Conservation (phyloP, 176 grass and related monocot genomes). For the Otatea glauca region DNA sequence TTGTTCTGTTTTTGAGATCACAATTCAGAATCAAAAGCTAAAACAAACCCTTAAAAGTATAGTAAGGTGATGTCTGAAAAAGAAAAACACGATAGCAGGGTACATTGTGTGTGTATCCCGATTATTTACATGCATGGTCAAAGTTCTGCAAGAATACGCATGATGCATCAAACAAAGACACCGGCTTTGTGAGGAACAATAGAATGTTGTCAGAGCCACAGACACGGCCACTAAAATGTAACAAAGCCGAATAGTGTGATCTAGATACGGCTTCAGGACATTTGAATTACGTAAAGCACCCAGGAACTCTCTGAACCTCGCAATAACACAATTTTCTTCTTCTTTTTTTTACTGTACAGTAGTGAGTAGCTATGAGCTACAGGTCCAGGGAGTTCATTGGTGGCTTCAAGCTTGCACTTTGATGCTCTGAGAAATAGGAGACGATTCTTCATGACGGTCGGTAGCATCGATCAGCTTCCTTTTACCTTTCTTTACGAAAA, state of each 20-base stretch:
- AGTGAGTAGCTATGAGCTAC: not conserved
- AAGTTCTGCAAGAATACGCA: not conserved
- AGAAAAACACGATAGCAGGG: too few species aligned
- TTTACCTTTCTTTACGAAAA: constrained; percentile 38
- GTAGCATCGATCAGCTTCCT: not conserved
- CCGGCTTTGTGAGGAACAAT: not conserved
- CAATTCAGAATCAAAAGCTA: too few species aligned
- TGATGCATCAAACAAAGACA: not conserved
- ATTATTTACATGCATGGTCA: not conserved
- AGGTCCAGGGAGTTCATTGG: not conserved
- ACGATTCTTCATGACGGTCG: not conserved
- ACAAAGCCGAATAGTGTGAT: not conserved
- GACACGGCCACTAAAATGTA: not conserved
- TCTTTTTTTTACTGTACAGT: not conserved
- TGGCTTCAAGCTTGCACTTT: not conserved
- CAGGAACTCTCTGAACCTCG: not conserved
- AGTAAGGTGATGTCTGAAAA: too few species aligned
- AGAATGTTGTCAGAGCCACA: not conserved
- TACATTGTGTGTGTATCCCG: not conserved
- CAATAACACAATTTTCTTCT: not conserved
- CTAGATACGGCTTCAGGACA: not conserved
- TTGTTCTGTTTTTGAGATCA: too few species aligned
- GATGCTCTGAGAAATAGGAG: not conserved
- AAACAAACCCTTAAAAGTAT: too few species aligned
- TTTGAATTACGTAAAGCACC: not conserved